A percentile compares a stretch with the other conserved stretches of the same genome.
These are phyloP conservation scores for Verticillium zaregamsianum DNA, from an alignment of 2,329 filamentous ascomycete species.

Conservation along the genomic window DNA sequence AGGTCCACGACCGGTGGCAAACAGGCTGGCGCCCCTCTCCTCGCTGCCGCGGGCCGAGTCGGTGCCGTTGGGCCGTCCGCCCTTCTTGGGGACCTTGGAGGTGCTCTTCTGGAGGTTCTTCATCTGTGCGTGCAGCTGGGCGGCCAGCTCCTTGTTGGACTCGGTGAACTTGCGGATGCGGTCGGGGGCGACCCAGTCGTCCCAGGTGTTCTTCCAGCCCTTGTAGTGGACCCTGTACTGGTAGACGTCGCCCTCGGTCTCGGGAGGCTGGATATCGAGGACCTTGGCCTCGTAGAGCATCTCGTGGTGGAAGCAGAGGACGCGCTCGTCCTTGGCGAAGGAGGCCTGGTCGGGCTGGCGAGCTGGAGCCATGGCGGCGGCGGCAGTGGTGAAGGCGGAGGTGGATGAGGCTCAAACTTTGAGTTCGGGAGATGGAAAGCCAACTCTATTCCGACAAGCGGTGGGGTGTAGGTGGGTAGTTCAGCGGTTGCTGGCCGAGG, in stretches of 20 bases:
- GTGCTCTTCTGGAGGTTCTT: slow-evolving; percentile 47
- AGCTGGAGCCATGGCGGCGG: slow-evolving; percentile 33
- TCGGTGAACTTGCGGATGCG: slow-evolving; percentile 91
- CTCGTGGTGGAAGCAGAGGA: slow-evolving; percentile 95
- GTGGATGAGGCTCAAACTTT: not conserved
- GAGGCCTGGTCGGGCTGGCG: slow-evolving; percentile 30
- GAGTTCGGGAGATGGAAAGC: not conserved
- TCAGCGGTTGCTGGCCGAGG: not conserved
- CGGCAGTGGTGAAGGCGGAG: not conserved
- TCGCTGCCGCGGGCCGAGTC: slow-evolving; percentile 72
- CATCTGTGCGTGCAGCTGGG: slow-evolving; percentile 66
- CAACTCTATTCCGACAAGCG: not conserved
- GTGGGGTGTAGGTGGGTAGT: not conserved
- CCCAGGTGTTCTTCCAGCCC: slow-evolving; percentile 99
- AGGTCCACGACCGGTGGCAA: slow-evolving; percentile 62
- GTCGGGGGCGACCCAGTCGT: slow-evolving; percentile 95
- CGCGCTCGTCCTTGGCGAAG: slow-evolving; percentile 79
- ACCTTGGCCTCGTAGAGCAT: slow-evolving; percentile 98
- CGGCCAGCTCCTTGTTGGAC: slow-evolving; percentile 87
- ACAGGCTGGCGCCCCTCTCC: slow-evolving; percentile 62
- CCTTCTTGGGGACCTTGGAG: slow-evolving; percentile 52
- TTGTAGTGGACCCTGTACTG: slow-evolving; percentile 97
- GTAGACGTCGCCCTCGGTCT: slow-evolving; percentile 64
- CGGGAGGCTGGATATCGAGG: slow-evolving; percentile 68
- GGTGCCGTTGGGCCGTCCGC: slow-evolving; percentile 41